Conservation (phyloP, 2,329 filamentous ascomycete species). For the Botrytis byssoidea region DNA sequence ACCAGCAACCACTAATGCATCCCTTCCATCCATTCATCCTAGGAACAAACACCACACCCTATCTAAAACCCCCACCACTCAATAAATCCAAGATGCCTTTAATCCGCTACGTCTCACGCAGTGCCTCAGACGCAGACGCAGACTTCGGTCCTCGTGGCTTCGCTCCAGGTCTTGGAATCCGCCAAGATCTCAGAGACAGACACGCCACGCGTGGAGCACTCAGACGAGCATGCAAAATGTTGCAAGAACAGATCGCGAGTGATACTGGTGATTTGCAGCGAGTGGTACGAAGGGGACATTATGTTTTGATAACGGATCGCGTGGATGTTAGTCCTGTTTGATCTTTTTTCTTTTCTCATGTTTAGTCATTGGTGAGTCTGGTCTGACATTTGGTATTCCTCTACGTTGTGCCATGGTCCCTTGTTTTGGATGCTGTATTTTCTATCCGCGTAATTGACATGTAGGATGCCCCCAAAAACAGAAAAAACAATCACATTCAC, state of each 20-base stretch:
- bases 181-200: neutral
- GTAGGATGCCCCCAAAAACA: rapidly evolving
- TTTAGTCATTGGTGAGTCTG: neutral
- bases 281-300: neutral
- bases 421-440: neutral
- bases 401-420: rapidly evolving
- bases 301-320: neutral
- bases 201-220: neutral
- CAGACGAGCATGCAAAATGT: neutral
- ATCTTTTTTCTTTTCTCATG: neutral
- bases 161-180: neutral
- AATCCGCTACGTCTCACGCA: too few species aligned
- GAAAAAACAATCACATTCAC: neutral
- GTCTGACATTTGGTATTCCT: neutral
- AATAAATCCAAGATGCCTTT: neutral
- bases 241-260: neutral
- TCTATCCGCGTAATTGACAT: rapidly evolving
- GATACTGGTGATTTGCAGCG: neutral
- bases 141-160: neutral
- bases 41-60: neutral
- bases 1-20: neutral
- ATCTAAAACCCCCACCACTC: neutral
- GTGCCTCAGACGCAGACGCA: neutral
- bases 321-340: neutral
- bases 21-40: neutral